phyloP scores from a whole-genome alignment of 345 rosid species.

The Salix udensis region DNA sequence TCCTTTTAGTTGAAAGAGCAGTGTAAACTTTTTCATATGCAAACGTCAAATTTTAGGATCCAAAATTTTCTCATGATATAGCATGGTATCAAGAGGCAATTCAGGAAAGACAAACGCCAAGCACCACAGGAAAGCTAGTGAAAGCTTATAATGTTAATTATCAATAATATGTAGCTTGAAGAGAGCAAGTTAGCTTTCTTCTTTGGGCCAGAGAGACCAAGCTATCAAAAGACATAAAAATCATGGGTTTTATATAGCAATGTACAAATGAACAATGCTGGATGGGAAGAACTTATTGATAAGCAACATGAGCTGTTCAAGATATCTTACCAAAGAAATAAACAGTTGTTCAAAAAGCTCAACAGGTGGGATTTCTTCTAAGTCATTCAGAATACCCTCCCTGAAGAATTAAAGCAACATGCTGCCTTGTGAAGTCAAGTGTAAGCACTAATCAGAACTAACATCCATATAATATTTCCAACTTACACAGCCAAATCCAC shows the following conservation, averaged over 20 bases:
- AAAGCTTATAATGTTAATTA: neutral
- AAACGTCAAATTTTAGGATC: neutral
- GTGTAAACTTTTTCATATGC: neutral
- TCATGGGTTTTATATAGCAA: neutral
- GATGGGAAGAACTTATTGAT: neutral
- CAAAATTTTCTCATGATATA: neutral
- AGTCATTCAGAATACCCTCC: conserved; percentile 73
- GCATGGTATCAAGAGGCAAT: neutral
- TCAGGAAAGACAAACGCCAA: neutral
- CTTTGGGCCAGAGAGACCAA: neutral
- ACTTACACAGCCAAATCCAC: conserved; percentile 97
- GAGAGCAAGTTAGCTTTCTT: neutral
- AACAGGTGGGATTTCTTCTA: conserved; percentile 70
- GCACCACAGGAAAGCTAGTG: too few species aligned
- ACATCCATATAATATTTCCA: conserved; percentile 8
- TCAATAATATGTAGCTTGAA: neutral
- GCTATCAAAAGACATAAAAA: neutral
- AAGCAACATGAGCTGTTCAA: neutral
- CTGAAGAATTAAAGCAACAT: conserved; percentile 38
- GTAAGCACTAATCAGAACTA: neutral
- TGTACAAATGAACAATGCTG: neutral
- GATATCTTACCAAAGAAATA: conserved; percentile 62
- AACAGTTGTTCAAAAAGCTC: conserved; percentile 79
- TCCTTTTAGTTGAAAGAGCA: neutral
- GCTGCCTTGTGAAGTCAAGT: conserved; percentile 1